Percentiles rank a stretch among this genome's conserved stretches.
Conservation (phyloP, 1,284 basidiomycete genomes). For the Apiotrichum brassicae region DNA sequence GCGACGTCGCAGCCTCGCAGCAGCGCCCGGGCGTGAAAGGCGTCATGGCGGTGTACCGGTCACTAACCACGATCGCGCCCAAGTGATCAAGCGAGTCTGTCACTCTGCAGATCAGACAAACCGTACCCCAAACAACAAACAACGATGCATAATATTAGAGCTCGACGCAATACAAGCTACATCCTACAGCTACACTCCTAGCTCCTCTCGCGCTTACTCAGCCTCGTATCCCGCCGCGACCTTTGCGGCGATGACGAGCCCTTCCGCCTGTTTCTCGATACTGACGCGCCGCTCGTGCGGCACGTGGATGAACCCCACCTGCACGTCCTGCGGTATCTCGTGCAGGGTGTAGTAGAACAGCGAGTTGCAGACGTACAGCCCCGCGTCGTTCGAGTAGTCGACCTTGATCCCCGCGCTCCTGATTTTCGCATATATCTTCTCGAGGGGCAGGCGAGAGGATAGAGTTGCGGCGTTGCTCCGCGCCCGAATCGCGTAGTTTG, state of each 20-base stretch:
- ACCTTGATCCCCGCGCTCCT: slow-evolving; percentile 4
- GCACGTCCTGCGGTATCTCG: background rate
- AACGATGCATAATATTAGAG: too few species aligned
- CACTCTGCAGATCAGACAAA: too few species aligned
- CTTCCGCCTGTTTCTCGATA: slow-evolving; percentile 10
- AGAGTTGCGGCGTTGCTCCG: background rate
- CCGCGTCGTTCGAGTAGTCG: slow-evolving; percentile 7
- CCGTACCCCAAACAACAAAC: too few species aligned
- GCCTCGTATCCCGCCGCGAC: background rate
- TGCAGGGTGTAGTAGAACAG: slow-evolving; percentile 12
- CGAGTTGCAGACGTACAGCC: slow-evolving; percentile 17
- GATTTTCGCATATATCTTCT: background rate
- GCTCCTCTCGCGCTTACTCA: background rate
- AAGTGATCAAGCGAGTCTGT: too few species aligned
- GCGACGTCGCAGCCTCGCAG: too few species aligned
- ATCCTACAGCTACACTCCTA: too few species aligned
- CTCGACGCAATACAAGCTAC: too few species aligned
- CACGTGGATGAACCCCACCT: slow-evolving; percentile 15
- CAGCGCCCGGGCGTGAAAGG: too few species aligned
- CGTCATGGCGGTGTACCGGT: too few species aligned
- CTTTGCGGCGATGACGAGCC: slow-evolving; percentile 9
- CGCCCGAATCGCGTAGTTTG: background rate
- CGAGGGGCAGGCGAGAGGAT: slow-evolving; percentile 7
- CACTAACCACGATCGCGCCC: too few species aligned
- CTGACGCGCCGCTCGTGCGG: slow-evolving; percentile 2